Evolutionary conservation across 176 grass and related monocot species (phyloP), one percentile per base, ranked within the genome.

Genomic region (Musa beccarii): DNA sequence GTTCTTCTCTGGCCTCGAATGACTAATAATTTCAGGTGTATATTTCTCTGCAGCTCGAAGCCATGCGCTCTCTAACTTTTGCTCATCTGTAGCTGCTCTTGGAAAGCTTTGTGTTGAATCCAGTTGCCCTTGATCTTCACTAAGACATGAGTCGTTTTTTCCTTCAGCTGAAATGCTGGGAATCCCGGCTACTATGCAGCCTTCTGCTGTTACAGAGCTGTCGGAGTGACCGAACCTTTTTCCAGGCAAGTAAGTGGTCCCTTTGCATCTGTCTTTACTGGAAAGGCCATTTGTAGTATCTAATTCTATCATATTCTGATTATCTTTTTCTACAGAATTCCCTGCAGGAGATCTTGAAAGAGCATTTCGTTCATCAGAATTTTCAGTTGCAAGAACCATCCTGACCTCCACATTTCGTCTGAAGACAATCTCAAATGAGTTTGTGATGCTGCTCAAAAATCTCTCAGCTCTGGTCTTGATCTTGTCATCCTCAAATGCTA

Each of bases 1-100:
- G 73, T 85, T 74, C 49, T 72, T 94, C 86, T 89, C 59, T 21
- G 84, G 83, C 72, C 77, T 88, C 76, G 56, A 66, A 76, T 81
- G 80, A 81, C 29, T 87, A 28, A 70, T 26, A 54, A 86, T 51
- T 68, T 63, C 62, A 73, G 89, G 83, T 19, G 78, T 85, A 23
- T 76, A 78, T 67, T 92, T 92, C 24, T 84, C 86, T 73, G 52
- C 55, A 83, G 72, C 74, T 81, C 92, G 85, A 56, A 96, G 83
- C 89, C 93, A 86, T 20, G 85, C 88, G 85, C 89, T 87, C 81
- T 98, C 95, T 71, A 98, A 85, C 74, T 90, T 98, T 81, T 88
- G 87, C 65, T 98, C 90, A 79, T 87, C 87, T 52, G 25, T 49
- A 52, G 63, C 61, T 79, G 78, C 19, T 79, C 69, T 52, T 53